Evolutionary conservation across 345 rosid genomes (phyloP).

Genomic region (Linum lewisii): DNA sequence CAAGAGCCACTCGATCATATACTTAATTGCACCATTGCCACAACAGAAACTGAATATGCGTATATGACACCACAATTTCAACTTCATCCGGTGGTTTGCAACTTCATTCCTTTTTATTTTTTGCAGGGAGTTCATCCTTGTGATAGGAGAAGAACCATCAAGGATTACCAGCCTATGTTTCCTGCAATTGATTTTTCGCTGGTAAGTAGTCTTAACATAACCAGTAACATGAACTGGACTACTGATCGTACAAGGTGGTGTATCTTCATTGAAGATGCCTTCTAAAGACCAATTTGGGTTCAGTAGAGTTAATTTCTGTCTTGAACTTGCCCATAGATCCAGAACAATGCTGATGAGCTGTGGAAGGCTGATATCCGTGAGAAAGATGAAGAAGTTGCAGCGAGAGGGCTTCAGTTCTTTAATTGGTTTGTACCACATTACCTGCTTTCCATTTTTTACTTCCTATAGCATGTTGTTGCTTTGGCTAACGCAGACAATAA

Average conservation of each 20-base stretch:
- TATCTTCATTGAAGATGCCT: background rate
- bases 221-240: background rate
- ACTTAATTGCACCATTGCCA: background rate
- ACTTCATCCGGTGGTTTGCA: background rate
- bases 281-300: background rate
- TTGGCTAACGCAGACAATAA: no score
- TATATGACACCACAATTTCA: background rate
- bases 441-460: background rate
- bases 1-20: background rate
- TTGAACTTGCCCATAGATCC: conserved; percentile 33
- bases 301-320: conserved; percentile 5
- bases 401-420: conserved; percentile 57
- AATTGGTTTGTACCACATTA: conserved; percentile 40
- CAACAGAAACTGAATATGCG: background rate
- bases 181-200: conserved; percentile 73
- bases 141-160: conserved; percentile 63
- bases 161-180: conserved; percentile 45
- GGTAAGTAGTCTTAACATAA: conserved; percentile 32
- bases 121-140: conserved; percentile 75
- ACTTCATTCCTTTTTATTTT: conserved; percentile 8
- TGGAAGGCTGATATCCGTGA: conserved; percentile 58
- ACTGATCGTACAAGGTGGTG: background rate
- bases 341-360: conserved; percentile 38
- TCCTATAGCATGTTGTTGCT: background rate
- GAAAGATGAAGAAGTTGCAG: conserved; percentile 47